A percentile compares a stretch with the other conserved stretches of the same genome.
phyloP scores from a whole-genome alignment of 2,329 filamentous ascomycete genomes.

The Elsinoe perseae region DNA sequence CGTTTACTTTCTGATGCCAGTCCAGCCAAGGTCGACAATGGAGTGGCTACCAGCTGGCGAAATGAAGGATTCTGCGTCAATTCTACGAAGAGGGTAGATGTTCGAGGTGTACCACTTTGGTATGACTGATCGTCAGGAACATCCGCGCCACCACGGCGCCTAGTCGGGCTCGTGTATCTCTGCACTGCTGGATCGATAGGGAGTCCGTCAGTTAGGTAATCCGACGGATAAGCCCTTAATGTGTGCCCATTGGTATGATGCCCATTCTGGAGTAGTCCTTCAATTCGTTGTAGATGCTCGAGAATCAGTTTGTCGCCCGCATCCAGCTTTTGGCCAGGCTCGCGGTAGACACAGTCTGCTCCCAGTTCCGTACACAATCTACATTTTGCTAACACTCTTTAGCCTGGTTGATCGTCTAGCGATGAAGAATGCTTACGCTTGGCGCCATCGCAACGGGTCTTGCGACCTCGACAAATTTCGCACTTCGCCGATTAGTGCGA shows the following conservation, averaged over 20 bases:
- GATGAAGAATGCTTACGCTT: slow-evolving; percentile 12
- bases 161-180: slow-evolving; percentile 34
- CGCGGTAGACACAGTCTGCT: slow-evolving; percentile 75
- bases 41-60: neutral
- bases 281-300: slow-evolving; percentile 68
- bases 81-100: slow-evolving; percentile 10
- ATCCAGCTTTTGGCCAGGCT: slow-evolving; percentile 80
- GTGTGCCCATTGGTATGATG: slow-evolving; percentile 12
- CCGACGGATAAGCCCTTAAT: slow-evolving; percentile 33
- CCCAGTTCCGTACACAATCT: slow-evolving; percentile 75
- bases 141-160: slow-evolving; percentile 35
- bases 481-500: slow-evolving; percentile 18
- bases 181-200: neutral
- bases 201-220: slow-evolving; percentile 47
- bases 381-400: slow-evolving; percentile 60
- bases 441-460: slow-evolving; percentile 29
- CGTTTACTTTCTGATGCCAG: slow-evolving; percentile 4
- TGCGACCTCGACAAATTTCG: slow-evolving; percentile 29
- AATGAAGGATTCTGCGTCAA: neutral
- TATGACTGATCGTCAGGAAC: slow-evolving; percentile 8
- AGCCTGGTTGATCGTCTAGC: neutral
- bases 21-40: neutral
- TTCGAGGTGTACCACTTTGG: neutral
- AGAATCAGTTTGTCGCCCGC: slow-evolving; percentile 80
- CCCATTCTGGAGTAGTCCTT: slow-evolving; percentile 64